These are phyloP conservation scores for Cytospora chrysosperma DNA, from an alignment of 2,329 filamentous ascomycete genomes.

Conservation along the genomic window DNA sequence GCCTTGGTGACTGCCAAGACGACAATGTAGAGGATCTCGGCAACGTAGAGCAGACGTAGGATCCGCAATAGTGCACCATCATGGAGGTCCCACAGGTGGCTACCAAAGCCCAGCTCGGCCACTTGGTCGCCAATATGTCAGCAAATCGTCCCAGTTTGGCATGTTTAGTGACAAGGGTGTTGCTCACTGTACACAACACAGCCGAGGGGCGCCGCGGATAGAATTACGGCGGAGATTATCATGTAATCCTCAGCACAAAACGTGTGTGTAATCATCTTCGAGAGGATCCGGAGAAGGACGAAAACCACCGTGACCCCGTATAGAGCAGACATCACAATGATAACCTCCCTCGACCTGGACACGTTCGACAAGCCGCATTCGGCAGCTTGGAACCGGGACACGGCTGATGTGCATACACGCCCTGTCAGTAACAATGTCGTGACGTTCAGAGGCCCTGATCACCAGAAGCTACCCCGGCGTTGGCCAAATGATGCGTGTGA, in stretches of 20 bases:
- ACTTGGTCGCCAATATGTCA: slow-evolving; percentile 6
- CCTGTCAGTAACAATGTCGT: neutral
- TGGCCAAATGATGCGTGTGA: neutral
- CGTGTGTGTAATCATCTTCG: slow-evolving; percentile 14
- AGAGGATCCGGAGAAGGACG: slow-evolving; percentile 7
- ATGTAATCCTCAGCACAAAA: slow-evolving; percentile 19
- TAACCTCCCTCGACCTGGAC: slow-evolving; percentile 6
- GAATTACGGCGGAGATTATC: slow-evolving; percentile 6
- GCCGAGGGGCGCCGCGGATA: slow-evolving; percentile 4
- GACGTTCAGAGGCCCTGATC: neutral
- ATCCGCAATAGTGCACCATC: slow-evolving; percentile 18
- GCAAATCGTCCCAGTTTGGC: neutral
- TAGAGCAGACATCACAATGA: slow-evolving; percentile 13
- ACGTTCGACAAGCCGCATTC: slow-evolving; percentile 11
- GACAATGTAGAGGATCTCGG: slow-evolving; percentile 23
- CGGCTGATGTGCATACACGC: slow-evolving; percentile 1
- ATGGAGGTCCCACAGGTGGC: slow-evolving; percentile 21
- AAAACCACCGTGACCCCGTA: slow-evolving; percentile 1
- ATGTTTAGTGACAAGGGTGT: neutral
- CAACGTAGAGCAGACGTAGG: slow-evolving; percentile 20
- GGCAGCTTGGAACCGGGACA: slow-evolving; percentile 8
- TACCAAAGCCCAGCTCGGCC: slow-evolving; percentile 20
- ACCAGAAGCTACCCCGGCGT: neutral
- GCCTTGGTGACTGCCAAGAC: slow-evolving; percentile 18
- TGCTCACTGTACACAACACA: slow-evolving; percentile 17